Percentiles rank a stretch among this genome's conserved stretches.
These are phyloP conservation scores for Punica granatum DNA, from an alignment of 345 rosid species.

Conservation along the genomic window DNA sequence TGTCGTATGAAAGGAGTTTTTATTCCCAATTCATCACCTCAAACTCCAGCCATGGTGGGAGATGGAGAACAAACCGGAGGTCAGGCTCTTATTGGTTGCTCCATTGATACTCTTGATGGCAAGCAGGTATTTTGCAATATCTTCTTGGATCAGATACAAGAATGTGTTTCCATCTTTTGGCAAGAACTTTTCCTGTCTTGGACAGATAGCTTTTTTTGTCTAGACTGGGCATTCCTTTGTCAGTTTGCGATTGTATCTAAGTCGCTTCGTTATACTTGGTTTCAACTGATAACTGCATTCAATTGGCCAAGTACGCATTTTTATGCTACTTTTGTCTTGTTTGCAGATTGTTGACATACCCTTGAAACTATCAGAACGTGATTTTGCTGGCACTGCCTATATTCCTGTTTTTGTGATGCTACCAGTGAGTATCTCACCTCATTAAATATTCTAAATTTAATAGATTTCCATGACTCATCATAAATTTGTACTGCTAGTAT, in stretches of 20 bases:
- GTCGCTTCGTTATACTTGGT: neutral
- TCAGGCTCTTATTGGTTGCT: slow-evolving; percentile 38
- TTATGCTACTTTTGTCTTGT: slow-evolving; percentile 5
- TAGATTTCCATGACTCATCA: neutral
- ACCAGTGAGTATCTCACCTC: slow-evolving; percentile 42
- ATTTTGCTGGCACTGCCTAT: slow-evolving; percentile 73
- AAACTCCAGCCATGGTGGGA: slow-evolving; percentile 47
- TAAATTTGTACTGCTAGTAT: neutral
- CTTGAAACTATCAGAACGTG: slow-evolving; percentile 58
- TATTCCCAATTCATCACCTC: slow-evolving; percentile 50
- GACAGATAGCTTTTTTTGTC: neutral
- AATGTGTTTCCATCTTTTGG: neutral
- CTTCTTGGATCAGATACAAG: neutral
- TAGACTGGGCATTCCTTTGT: neutral
- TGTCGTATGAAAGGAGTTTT: slow-evolving; percentile 73
- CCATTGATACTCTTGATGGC: slow-evolving; percentile 39
- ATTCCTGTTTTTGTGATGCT: slow-evolving; percentile 93
- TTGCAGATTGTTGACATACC: slow-evolving; percentile 47
- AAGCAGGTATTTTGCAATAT: slow-evolving; percentile 52
- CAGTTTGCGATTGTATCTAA: neutral
- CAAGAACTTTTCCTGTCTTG: neutral
- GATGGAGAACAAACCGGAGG: slow-evolving; percentile 47
- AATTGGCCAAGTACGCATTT: neutral
- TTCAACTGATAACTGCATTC: neutral
- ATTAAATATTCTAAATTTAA: neutral